Percentiles rank a stretch among this genome's conserved stretches.
Conservation (phyloP, 192 early-diverging fungal genomes). For the Dissophora globulifera region DNA sequence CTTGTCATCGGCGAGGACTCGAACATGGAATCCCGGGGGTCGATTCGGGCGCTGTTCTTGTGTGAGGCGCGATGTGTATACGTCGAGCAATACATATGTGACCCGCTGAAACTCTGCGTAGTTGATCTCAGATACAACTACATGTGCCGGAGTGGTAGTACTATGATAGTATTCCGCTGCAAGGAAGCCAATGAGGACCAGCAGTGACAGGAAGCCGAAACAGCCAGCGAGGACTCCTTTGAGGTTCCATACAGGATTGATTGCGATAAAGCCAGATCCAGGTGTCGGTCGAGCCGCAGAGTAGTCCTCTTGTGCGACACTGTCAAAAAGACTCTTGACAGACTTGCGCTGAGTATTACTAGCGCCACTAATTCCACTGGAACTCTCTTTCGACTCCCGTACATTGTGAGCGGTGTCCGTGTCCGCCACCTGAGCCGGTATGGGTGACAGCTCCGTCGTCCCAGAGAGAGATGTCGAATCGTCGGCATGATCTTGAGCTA, state of each 20-base stretch:
- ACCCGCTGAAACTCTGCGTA: conserved; percentile 10
- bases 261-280: background rate
- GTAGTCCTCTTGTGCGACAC: background rate
- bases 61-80: conserved; percentile 6
- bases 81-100: conserved; percentile 12
- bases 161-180: background rate
- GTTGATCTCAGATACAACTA: background rate
- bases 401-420: too few relatives aligned
- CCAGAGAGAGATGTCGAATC: background rate
- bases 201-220: conserved; percentile 8
- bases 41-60: conserved; percentile 4
- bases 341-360: too few relatives aligned
- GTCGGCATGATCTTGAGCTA: background rate
- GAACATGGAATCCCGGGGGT: conserved; percentile 25
- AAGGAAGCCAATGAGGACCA: conserved; percentile 10
- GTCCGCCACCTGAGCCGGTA: background rate
- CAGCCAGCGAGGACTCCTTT: background rate
- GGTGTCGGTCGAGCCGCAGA: too few relatives aligned
- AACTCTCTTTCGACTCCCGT: too few relatives aligned
- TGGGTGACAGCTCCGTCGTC: background rate
- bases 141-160: conserved; percentile 14
- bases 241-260: background rate
- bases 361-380: too few relatives aligned
- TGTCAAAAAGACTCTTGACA: background rate
- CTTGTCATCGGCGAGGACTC: conserved; percentile 15